A percentile compares a stretch with the other conserved stretches of the same genome.
These are phyloP conservation scores for Cylindrotheca fusiformis DNA, from an alignment of 108 stramenopile genomes.

Conservation along the genomic window DNA sequence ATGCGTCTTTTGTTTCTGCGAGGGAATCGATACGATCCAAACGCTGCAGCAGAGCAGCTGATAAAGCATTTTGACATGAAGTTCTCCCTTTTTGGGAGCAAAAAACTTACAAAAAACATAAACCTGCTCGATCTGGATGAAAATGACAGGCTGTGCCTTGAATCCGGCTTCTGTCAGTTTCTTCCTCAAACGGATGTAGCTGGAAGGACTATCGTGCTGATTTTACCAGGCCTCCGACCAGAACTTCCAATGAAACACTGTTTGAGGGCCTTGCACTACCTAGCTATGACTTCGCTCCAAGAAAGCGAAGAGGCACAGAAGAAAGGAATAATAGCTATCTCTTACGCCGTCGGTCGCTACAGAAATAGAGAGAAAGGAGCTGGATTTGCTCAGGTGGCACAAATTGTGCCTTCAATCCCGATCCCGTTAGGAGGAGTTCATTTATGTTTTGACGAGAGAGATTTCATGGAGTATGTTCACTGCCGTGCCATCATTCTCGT, in stretches of 20 bases:
- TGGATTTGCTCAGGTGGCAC: background rate
- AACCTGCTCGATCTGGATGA: constrained; percentile 8
- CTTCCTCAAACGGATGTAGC: constrained; percentile 12
- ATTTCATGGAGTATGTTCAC: background rate
- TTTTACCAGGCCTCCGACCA: constrained; percentile 2
- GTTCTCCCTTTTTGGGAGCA: constrained; percentile 12
- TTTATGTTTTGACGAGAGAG: background rate
- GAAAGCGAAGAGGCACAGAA: constrained; percentile 15
- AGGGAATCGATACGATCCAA: constrained; percentile 14
- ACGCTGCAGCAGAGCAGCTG: constrained; percentile 11
- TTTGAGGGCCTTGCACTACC: constrained; percentile 1
- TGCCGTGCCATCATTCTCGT: background rate
- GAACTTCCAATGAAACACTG: background rate
- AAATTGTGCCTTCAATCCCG: background rate
- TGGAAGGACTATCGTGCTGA: constrained; percentile 6
- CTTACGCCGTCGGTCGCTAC: background rate
- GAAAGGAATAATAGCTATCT: constrained; percentile 1
- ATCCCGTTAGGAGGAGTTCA: background rate
- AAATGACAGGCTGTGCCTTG: constrained; percentile 8
- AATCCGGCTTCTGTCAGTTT: constrained; percentile 10
- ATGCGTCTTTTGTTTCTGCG: constrained; percentile 37
- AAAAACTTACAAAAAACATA: constrained; percentile 14
- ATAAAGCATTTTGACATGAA: constrained; percentile 18
- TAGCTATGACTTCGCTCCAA: background rate
- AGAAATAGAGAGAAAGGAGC: background rate